Evolutionary conservation across 108 stramenopile genomes (phyloP).

Genomic region (Cafeteria roenbergensis): DNA sequence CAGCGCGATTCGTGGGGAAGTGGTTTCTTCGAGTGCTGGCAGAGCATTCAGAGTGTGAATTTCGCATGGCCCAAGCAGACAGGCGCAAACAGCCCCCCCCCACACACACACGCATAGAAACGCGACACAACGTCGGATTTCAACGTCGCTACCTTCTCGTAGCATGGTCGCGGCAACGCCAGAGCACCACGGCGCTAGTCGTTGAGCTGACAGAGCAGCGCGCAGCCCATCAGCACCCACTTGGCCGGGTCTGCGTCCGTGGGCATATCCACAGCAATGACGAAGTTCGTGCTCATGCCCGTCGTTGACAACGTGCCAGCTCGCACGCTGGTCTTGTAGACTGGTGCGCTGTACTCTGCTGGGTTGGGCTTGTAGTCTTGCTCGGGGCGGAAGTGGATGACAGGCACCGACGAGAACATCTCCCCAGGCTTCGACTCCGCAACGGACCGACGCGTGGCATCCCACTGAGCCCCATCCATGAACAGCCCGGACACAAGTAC

Average conservation of each 20-base stretch:
- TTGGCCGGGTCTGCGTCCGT: constrained; percentile 31
- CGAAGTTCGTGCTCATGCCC: constrained; percentile 55
- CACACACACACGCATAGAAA: no score
- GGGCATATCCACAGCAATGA: constrained; percentile 46
- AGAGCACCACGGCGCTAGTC: constrained; percentile 13
- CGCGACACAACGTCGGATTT: no score
- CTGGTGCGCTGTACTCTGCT: constrained; percentile 30
- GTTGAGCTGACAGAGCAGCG: constrained; percentile 45
- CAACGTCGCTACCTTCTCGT: no score
- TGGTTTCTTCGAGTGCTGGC: no score
- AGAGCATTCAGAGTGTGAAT: no score
- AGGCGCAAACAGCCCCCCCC: no score
- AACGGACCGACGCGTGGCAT: constrained; percentile 22
- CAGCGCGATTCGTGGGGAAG: no score
- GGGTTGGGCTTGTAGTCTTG: constrained; percentile 26
- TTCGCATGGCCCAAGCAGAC: no score
- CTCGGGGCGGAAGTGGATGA: constrained; percentile 44
- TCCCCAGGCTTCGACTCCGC: constrained; percentile 32
- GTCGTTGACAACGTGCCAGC: constrained; percentile 52
- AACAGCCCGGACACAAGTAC: constrained; percentile 42
- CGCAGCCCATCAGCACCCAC: constrained; percentile 48
- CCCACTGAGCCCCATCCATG: constrained; percentile 49
- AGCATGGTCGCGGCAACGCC: no score
- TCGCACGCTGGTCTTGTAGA: constrained; percentile 52
- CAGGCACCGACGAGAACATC: constrained; percentile 45